phyloP scores from a whole-genome alignment of 2,329 filamentous ascomycete genomes.

The Elsinoe arachidis region DNA sequence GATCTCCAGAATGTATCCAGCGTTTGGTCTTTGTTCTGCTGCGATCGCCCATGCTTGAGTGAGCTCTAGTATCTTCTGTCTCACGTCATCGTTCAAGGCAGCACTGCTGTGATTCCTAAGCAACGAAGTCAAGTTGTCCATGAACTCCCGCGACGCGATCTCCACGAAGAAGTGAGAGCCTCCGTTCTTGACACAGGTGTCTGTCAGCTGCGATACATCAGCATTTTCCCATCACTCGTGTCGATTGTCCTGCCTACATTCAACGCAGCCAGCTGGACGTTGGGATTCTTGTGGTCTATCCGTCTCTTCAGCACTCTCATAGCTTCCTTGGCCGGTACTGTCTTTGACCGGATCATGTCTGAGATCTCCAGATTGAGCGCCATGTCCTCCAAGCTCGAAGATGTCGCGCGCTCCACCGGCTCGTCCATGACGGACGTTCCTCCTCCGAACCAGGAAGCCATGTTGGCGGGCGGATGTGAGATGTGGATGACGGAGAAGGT shows the following conservation, averaged over 20 bases:
- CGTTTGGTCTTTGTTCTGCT: conserved; percentile 72
- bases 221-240: not conserved
- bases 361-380: conserved; percentile 96
- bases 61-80: conserved; percentile 81
- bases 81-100: conserved; percentile 76
- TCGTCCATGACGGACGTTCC: conserved; percentile 87
- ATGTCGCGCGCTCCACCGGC: conserved; percentile 91
- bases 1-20: conserved; percentile 80
- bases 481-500: not conserved
- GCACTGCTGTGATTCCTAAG: conserved; percentile 68
- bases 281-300: conserved; percentile 96
- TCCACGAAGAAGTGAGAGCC: conserved; percentile 90
- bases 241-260: conserved; percentile 51
- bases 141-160: conserved; percentile 93
- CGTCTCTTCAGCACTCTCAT: conserved; percentile 93
- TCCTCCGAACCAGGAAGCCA: conserved; percentile 95
- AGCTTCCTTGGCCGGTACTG: conserved; percentile 91
- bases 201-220: conserved; percentile 60
- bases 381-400: conserved; percentile 96
- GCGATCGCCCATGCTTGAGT: conserved; percentile 90
- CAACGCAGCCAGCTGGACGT: conserved; percentile 88
- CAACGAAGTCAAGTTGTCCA: conserved; percentile 91
- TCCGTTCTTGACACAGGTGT: conserved; percentile 98
- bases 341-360: conserved; percentile 94
- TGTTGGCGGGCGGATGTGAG: conserved; percentile 40